These are phyloP conservation scores for Caryopteris hybrid DNA, from an alignment of 305 asterid genomes.

Conservation along the genomic window DNA sequence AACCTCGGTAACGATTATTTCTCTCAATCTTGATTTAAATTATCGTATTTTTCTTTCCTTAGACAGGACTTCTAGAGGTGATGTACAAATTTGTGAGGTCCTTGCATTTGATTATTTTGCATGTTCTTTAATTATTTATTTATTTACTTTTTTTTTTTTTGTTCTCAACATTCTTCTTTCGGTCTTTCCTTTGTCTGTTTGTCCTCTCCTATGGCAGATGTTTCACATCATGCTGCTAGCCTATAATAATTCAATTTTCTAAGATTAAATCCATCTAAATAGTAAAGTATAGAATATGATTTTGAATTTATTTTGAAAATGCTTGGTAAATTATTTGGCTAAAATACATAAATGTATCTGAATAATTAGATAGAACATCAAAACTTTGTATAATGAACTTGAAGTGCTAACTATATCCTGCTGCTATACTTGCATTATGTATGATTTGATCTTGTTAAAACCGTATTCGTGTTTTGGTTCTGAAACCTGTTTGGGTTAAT, in stretches of 20 bases:
- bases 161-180: slow-evolving; percentile 1
- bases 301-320: neutral
- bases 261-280: neutral
- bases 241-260: neutral
- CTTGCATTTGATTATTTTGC: neutral
- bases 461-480: neutral
- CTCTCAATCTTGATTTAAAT: slow-evolving; percentile 9
- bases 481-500: neutral
- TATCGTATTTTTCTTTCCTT: neutral
- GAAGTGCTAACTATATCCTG: no score
- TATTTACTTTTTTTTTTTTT: no score
- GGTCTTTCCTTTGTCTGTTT: neutral
- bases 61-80: neutral
- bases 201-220: neutral
- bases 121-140: no score
- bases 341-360: neutral
- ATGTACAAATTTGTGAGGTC: neutral
- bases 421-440: neutral
- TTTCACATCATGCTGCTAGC: neutral
- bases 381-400: no score
- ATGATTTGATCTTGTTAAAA: neutral
- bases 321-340: neutral
- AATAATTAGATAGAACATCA: neutral
- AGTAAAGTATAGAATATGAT: neutral
- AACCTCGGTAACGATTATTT: slow-evolving; percentile 59